Evolutionary conservation across 2,329 filamentous ascomycete species (phyloP), one percentile per base, ranked within the genome.

Genomic region (Coniochaeta sp.): DNA sequence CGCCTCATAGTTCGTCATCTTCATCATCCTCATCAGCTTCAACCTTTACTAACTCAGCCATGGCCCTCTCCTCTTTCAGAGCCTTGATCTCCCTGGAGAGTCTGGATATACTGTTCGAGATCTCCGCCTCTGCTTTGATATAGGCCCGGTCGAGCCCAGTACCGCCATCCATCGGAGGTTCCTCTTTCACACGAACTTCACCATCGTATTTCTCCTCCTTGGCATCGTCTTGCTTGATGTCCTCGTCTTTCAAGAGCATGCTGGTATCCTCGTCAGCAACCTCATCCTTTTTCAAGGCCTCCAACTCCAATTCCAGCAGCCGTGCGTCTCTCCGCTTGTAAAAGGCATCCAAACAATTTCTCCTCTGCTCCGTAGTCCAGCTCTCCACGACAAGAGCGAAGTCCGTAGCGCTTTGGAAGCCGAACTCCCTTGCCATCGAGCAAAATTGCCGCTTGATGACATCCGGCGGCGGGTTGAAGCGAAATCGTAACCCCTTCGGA

Each of bases 321-420:
- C 76, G 77, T 62, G 81, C 81, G 69, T 85, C 81, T 64, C 93
- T 80, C 66, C 79, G 80, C 63, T 79, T 76, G 77, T 98, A 98
- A 73, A 96, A 98, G 3, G 77, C 78, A 60, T 96, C 89, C 28
- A 98, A 77, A 72, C 86, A 93, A 65, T 88, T 86, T 63, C 89
- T 82, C 68, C 93, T 78, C 75, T 95, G 82, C 68, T 89, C 90
- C 71, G 93, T 90, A 54, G 90, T 96, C 90, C 92, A 96, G 16
- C 87, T 84, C 73, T 98, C 95, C 3, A 98, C 93, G 16, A 92
- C 86, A 40, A 97, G 77, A 3, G 93, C 95, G 79, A 98, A 98
- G 63, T 95, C 89, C 0, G 86, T 89, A 1, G 88, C 87, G 70
- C 84, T 88, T 1, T 81, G 77, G 70, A 91, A 96, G 0, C 90